Conservation (phyloP, 2,329 filamentous ascomycete species). For the Fusarium odoratissimum region DNA sequence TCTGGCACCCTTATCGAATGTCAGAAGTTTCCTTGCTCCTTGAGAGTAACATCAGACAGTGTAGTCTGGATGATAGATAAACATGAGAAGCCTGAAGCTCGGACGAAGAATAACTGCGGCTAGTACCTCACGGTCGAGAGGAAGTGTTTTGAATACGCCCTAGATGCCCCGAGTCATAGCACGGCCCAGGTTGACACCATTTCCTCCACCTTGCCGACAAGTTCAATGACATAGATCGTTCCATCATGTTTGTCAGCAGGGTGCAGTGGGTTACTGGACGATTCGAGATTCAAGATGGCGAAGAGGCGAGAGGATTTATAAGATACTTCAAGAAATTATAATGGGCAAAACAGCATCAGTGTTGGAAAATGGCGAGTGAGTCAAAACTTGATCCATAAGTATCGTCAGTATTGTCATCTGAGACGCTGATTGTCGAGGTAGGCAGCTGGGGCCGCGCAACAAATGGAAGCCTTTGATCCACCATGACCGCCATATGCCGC, state of each 20-base stretch:
- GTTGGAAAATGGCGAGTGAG: neutral
- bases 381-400: constrained; percentile 8
- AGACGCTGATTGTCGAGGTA: constrained; percentile 9
- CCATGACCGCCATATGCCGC: constrained; percentile 20
- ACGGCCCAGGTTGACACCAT: neutral
- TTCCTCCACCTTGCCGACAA: constrained; percentile 8
- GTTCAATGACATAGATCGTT: neutral
- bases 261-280: neutral
- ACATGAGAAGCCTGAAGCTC: neutral
- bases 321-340: neutral
- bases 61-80: neutral
- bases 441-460: constrained; percentile 26
- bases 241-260: constrained; percentile 24
- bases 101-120: neutral
- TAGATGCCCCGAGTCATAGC: neutral
- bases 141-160: constrained; percentile 1
- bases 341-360: neutral
- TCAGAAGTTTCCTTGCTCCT: neutral
- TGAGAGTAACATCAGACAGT: neutral
- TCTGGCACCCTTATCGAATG: neutral
- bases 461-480: constrained; percentile 24
- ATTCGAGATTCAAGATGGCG: constrained; percentile 8
- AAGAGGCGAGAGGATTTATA: constrained; percentile 12
- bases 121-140: neutral
- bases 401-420: neutral